Evolutionary conservation across 2,329 filamentous ascomycete genomes (phyloP), one percentile per base, ranked within the genome.

Genomic region (Neurospora sp.): DNA sequence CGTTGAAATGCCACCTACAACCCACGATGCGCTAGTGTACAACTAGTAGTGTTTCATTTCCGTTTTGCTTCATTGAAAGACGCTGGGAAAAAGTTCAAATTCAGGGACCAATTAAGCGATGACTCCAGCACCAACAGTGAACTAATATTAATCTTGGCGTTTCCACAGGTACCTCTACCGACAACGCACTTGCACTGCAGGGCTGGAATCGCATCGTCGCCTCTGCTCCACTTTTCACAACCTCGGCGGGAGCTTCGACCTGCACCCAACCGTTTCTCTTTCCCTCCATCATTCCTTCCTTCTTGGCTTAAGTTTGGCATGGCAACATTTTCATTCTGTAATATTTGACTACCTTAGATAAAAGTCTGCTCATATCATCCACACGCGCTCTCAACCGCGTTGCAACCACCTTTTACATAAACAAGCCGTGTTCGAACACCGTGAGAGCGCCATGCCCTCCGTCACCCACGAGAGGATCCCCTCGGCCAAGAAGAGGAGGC

Each of bases 401-500:
- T 52, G 46, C 6, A 28, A 52, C 19, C 19, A 33, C 33, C 12
- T n/a, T n/a, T n/a, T n/a, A n/a, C n/a, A n/a, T n/a, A n/a, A 62
- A 33, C 15, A 33, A 62, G 52, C 52, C 15, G 52, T 62, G 52
- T 36, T 28, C 52, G 52, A 62, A 62, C 6, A 17, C 52, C 23
- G 28, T 8, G 23, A 62, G 23, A 15, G 19, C 15, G 57, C 62
- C 65, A 82, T 82, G 80, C 80, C 80, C 69, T 81, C 80, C 43
- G 77, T 77, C 70, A 77, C 79, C 66, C 77, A 79, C 38, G 77
- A 79, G 17, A 74, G 75, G 57, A 72, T 77, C 67, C 75, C 76
- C 66, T 71, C 77, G 43, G 74, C 75, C 70, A 79, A 80, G 74
- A 81, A 80, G 76, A 77, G 81, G 71, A 77, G 79, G 69, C 78